Evolutionary conservation across 805 yeast genomes (phyloP), one percentile per base, ranked within the genome.

Genomic region (Millerago galiae): DNA sequence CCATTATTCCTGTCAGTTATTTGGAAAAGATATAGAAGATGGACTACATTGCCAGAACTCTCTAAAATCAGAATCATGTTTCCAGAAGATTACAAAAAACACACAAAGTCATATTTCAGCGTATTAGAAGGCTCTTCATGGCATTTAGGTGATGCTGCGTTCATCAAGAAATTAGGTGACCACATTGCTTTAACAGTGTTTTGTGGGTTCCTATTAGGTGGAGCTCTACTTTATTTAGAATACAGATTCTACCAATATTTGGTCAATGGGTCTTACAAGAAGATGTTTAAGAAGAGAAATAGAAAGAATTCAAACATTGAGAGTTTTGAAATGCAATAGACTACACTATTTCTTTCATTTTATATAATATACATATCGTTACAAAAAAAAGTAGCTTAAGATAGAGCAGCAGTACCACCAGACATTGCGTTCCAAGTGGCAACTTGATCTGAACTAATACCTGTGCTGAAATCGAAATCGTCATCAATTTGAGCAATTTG

Each of bases 121-220:
- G 81, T 86, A 42, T 69, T 87, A 0, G 75, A 77, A 42, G 97
- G 97, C 36, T 85, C 95, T 0, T 84, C 95, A 21, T 90, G 97
- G 97, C 97, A 90, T 63, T 65, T 77, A 55, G 87, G 81, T 50
- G 97, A 90, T 61, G 96, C 96, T 10, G 72, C 78, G 41, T 76
- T 86, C 58, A 77, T 89, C 62, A 79, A 84, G 56, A 66, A 75
- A 8, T 65, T 89, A 63, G 88, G 86, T 14, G 72, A 76, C 49
- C 96, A 90, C 61, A 77, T 90, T 50, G 71, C 78, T 13, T 63
- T 82, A 32, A 82, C 89, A 24, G 85, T 87, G 2, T 56, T 83
- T 34, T 75, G 75, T 12, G 95, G 96, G 1, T 79, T 83, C 50
- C 46, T 75, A 14, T 55, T 82, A 38, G 89, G 81, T 3, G 65